Conservation (phyloP, 1,284 basidiomycete species). For the Cutaneotrichosporon spelunceum region DNA sequence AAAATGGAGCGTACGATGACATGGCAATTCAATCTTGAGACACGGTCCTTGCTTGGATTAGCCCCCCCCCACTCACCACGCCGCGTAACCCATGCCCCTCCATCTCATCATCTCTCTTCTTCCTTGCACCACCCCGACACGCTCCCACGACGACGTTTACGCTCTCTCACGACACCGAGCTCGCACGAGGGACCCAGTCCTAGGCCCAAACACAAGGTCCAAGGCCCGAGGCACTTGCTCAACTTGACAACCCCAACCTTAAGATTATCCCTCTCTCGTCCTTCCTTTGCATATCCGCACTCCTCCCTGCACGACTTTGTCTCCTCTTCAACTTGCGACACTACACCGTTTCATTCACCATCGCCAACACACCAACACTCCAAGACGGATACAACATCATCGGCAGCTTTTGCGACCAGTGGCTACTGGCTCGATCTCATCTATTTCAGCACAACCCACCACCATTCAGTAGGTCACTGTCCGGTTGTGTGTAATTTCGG, state of each 20-base stretch:
- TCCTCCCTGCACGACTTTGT: not conserved
- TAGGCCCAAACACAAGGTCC: not conserved
- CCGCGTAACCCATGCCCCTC: too few species aligned
- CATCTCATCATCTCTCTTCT: too few species aligned
- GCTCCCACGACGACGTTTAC: too few species aligned
- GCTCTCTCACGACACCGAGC: too few species aligned
- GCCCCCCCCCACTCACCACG: too few species aligned
- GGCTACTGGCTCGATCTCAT: not conserved
- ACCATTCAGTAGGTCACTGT: not conserved
- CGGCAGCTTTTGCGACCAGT: not conserved
- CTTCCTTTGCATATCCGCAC: too few species aligned
- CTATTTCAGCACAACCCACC: not conserved
- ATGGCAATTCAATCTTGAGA: too few species aligned
- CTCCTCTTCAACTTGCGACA: not conserved
- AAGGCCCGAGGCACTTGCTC: not conserved
- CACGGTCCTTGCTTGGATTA: too few species aligned
- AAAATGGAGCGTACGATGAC: too few species aligned
- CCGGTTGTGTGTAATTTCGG: not conserved
- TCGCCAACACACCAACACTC: not conserved
- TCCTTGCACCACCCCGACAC: too few species aligned
- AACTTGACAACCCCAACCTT: not conserved
- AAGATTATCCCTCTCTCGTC: not conserved
- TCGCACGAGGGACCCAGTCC: too few species aligned
- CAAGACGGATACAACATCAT: not conserved
- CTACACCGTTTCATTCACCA: not conserved